Evolutionary conservation across 2,329 filamentous ascomycete species (phyloP).

Genomic region (Metarhizium guizhouense): DNA sequence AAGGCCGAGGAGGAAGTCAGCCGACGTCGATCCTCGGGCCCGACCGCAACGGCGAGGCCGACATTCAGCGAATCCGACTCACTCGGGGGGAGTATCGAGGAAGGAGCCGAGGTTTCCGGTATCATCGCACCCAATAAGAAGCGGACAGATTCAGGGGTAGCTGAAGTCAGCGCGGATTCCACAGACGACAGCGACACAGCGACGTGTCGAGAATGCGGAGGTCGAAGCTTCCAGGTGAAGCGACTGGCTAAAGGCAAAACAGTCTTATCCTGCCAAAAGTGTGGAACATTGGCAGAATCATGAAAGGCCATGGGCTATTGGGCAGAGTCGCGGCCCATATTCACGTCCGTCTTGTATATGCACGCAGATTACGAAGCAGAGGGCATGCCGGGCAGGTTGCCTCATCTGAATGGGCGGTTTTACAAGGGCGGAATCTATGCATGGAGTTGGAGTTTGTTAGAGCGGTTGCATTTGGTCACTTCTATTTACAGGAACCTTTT

Average conservation of each 20-base stretch:
- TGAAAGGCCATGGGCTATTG: not conserved
- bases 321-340: not conserved
- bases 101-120: conserved; percentile 7
- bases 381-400: not conserved
- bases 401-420: not conserved
- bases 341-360: not conserved
- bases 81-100: conserved; percentile 11
- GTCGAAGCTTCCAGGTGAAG: conserved; percentile 2
- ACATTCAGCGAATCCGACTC: conserved; percentile 13
- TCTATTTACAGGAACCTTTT: not conserved
- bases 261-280: conserved; percentile 8
- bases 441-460: not conserved
- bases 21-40: conserved; percentile 22
- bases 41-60: conserved; percentile 11
- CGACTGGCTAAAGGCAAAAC: conserved; percentile 6
- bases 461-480: not conserved
- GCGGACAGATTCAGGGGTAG: conserved; percentile 25
- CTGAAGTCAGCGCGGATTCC: conserved; percentile 20
- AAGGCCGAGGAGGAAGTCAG: conserved; percentile 16
- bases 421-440: not conserved
- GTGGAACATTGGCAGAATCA: not conserved
- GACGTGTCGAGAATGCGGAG: conserved; percentile 7
- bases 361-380: not conserved
- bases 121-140: conserved; percentile 15
- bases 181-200: conserved; percentile 10